Conservation (phyloP, 257 asterid species). For the Rauvolfia tetraphylla region DNA sequence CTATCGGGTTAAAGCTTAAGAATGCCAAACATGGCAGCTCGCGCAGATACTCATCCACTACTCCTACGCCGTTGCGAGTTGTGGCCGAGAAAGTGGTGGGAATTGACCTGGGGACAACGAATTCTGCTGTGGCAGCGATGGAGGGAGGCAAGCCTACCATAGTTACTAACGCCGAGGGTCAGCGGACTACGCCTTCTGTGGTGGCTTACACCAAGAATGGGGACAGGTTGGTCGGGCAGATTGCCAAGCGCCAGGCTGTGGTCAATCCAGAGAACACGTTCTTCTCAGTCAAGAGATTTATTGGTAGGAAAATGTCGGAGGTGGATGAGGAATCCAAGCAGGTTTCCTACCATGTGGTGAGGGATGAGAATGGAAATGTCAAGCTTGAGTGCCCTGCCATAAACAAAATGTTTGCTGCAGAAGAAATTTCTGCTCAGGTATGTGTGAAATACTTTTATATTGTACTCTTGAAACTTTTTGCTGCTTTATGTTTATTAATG, state of each 20-base stretch:
- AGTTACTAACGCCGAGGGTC: slow-evolving; percentile 85
- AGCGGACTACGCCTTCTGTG: slow-evolving; percentile 86
- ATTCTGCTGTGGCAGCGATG: slow-evolving; percentile 93
- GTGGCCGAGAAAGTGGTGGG: slow-evolving; percentile 92
- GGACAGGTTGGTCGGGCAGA: slow-evolving; percentile 85
- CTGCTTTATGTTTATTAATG: not conserved
- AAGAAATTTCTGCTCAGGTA: slow-evolving; percentile 95
- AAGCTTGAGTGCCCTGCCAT: slow-evolving; percentile 93
- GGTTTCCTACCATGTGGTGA: slow-evolving; percentile 71
- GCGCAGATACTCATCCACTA: not conserved
- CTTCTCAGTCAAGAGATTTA: slow-evolving; percentile 84
- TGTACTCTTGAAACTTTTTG: not conserved
- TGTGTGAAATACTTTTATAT: not conserved
- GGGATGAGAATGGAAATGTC: slow-evolving; percentile 87
- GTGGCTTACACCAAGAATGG: slow-evolving; percentile 82
- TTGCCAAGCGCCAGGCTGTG: slow-evolving; percentile 90
- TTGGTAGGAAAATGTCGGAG: slow-evolving; percentile 88
- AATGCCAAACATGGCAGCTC: slow-evolving; percentile 20
- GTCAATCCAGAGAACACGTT: slow-evolving; percentile 86
- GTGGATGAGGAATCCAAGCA: slow-evolving; percentile 91
- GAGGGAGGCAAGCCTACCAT: slow-evolving; percentile 95
- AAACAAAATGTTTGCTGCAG: slow-evolving; percentile 83
- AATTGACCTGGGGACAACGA: slow-evolving; percentile 83
- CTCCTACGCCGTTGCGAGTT: slow-evolving; percentile 40
- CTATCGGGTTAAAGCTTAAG: slow-evolving; percentile 42